Percentiles rank a stretch among this genome's conserved stretches.
These are phyloP conservation scores for Lavandula angustifolia DNA, from an alignment of 257 asterid species.

Conservation along the genomic window DNA sequence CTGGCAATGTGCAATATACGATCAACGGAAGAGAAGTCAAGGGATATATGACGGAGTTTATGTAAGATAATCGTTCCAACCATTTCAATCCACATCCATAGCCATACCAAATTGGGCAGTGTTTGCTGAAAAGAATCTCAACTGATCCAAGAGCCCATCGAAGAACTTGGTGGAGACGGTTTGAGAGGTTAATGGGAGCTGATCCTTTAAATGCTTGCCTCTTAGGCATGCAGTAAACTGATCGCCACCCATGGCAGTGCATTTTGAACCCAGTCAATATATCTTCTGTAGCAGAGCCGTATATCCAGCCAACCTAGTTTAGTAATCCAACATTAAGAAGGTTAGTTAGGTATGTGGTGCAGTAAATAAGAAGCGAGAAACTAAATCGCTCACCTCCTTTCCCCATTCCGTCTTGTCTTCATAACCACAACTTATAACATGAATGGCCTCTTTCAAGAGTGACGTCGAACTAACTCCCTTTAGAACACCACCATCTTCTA, in stretches of 20 bases:
- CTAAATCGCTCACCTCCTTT: conserved; percentile 57
- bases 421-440: conserved; percentile 87
- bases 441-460: conserved; percentile 73
- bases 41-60: conserved; percentile 85
- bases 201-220: conserved; percentile 85
- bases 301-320: conserved; percentile 89
- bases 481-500: conserved; percentile 65
- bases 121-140: conserved; percentile 82
- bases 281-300: conserved; percentile 88
- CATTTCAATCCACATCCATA: conserved; percentile 83
- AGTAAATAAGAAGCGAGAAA: background rate
- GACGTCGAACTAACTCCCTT: conserved; percentile 42
- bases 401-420: conserved; percentile 99
- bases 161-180: conserved; percentile 90
- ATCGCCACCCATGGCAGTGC: conserved; percentile 94
- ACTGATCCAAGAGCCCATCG: conserved; percentile 97
- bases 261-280: conserved; percentile 88
- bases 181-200: conserved; percentile 81
- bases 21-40: conserved; percentile 81
- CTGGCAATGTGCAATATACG: conserved; percentile 80
- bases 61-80: conserved; percentile 73
- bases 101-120: conserved; percentile 93
- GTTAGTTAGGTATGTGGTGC: background rate
- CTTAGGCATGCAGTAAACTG: conserved; percentile 77
- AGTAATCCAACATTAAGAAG: conserved; percentile 25